These are phyloP conservation scores for Gossypium lobatum DNA, from an alignment of 441 rosid genomes.

Conservation along the genomic window DNA sequence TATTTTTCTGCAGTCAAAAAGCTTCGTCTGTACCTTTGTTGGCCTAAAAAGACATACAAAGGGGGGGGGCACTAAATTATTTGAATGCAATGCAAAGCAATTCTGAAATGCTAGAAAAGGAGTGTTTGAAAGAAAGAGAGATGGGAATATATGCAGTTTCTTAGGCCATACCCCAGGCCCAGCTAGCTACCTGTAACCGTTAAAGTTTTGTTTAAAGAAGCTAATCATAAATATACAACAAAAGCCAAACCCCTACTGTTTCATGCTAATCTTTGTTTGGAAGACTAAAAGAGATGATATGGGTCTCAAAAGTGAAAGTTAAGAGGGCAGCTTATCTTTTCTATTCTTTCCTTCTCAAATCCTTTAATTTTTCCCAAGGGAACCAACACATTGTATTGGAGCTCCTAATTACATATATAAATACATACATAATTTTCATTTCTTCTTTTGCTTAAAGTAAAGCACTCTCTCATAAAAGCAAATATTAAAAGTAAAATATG, in stretches of 20 bases:
- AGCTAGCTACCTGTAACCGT: slow-evolving; percentile 15
- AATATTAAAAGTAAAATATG: slow-evolving; percentile 61
- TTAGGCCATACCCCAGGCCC: slow-evolving; percentile 38
- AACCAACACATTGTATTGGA: slow-evolving; percentile 21
- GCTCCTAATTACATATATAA: slow-evolving; percentile 15
- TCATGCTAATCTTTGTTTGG: slow-evolving; percentile 20
- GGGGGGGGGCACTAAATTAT: slow-evolving; percentile 46
- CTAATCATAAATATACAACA: slow-evolving; percentile 15
- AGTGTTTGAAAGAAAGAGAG: slow-evolving; percentile 53
- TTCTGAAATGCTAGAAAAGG: slow-evolving; percentile 40
- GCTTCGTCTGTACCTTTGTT: slow-evolving; percentile 44
- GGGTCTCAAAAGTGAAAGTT: slow-evolving; percentile 33
- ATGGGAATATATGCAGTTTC: slow-evolving; percentile 42
- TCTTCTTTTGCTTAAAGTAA: slow-evolving; percentile 50
- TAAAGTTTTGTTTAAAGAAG: slow-evolving; percentile 29
- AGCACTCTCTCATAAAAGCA: slow-evolving; percentile 42
- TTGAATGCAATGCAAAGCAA: slow-evolving; percentile 59
- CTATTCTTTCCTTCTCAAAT: slow-evolving; percentile 46
- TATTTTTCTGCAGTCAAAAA: slow-evolving; percentile 52
- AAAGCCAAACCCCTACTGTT: slow-evolving; percentile 18
- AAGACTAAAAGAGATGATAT: slow-evolving; percentile 20
- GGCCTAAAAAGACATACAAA: slow-evolving; percentile 76
- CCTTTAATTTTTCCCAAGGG: slow-evolving; percentile 31
- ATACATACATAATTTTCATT: slow-evolving; percentile 10
- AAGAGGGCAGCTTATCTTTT: slow-evolving; percentile 28